Conservation (phyloP, 371 early-diverging fungal species). For the Rhizopus microsporus region DNA sequence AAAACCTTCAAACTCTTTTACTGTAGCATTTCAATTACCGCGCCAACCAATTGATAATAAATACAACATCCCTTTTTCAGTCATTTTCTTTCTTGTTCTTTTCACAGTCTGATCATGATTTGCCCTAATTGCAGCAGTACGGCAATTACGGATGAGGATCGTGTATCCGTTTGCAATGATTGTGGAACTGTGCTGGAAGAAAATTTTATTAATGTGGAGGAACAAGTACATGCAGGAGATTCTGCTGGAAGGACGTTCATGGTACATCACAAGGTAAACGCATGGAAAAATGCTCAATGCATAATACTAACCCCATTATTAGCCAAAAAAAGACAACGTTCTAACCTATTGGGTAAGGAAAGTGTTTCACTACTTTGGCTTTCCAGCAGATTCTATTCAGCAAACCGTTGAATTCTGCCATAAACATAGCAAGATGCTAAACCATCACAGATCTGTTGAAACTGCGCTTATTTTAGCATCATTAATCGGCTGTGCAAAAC, state of each 20-base stretch:
- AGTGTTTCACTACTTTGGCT: background rate
- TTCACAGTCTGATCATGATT: background rate
- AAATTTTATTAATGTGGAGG: background rate
- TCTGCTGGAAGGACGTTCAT: background rate
- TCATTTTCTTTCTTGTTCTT: conserved; percentile 4
- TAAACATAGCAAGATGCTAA: background rate
- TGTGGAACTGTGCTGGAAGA: background rate
- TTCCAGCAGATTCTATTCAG: background rate
- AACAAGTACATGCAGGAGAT: background rate
- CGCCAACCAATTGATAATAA: background rate
- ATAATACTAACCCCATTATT: background rate
- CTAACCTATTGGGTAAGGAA: background rate
- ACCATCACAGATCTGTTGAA: background rate
- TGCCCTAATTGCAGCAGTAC: background rate
- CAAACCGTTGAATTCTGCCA: background rate
- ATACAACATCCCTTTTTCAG: conserved; percentile 5
- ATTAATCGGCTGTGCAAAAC: background rate
- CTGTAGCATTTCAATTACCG: conserved; percentile 15
- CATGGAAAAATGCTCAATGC: too few relatives aligned
- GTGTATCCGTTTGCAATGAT: background rate
- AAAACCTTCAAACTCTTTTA: conserved; percentile 37
- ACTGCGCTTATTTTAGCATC: background rate
- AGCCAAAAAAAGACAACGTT: background rate
- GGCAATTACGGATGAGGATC: background rate
- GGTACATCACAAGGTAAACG: background rate